Evolutionary conservation across 768 basidiomycete species (phyloP).

Genomic region (Naganishia randhawae): DNA sequence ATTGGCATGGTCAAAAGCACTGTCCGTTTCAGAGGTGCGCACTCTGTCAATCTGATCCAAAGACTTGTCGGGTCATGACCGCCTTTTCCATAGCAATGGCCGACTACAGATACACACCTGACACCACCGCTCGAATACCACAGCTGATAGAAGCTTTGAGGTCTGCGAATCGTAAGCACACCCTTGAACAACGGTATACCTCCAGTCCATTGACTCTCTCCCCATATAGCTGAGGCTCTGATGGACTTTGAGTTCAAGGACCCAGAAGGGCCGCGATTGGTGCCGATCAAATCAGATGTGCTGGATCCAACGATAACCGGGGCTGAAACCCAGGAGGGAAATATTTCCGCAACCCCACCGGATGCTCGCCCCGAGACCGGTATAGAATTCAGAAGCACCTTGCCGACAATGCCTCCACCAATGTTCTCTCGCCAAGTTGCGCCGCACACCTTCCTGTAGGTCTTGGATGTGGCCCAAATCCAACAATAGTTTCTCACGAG

Average conservation of each 20-base stretch:
- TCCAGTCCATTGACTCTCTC: neutral
- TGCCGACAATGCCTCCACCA: constrained; percentile 67
- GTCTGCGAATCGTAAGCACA: constrained; percentile 68
- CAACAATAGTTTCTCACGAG: neutral
- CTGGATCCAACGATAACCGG: constrained; percentile 4
- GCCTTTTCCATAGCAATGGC: constrained; percentile 66
- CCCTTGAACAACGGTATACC: neutral
- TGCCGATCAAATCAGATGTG: neutral
- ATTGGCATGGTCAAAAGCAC: constrained; percentile 76
- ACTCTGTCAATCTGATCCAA: neutral
- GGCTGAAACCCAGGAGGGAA: neutral
- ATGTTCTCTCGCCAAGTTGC: constrained; percentile 78
- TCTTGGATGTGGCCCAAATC: neutral
- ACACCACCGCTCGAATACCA: constrained; percentile 65
- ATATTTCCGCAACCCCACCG: neutral
- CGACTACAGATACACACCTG: constrained; percentile 83
- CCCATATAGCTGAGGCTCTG: constrained; percentile 65
- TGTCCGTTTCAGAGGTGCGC: constrained; percentile 82
- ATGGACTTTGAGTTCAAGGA: constrained; percentile 61
- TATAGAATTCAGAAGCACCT: neutral
- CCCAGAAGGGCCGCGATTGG: neutral
- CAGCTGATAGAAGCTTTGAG: constrained; percentile 70
- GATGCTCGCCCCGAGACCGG: neutral
- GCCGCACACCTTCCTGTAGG: constrained; percentile 63
- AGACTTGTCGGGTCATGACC: neutral